Percentiles rank a stretch among this genome's conserved stretches.
phyloP scores from a whole-genome alignment of 2,329 filamentous ascomycete genomes.

The Fonsecaea pugnacius region DNA sequence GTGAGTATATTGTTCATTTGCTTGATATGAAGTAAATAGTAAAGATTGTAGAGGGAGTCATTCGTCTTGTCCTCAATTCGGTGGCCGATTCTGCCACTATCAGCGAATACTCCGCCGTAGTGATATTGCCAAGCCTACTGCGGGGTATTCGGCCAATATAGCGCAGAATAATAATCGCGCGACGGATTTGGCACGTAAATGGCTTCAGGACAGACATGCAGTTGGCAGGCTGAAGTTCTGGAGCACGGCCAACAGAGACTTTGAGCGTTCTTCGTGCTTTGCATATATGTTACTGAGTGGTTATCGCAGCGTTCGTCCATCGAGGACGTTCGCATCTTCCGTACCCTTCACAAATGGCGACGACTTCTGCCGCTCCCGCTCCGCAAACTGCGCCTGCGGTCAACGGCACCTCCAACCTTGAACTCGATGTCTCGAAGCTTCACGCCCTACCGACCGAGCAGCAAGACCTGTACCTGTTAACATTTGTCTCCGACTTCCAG shows the following conservation, averaged over 20 bases:
- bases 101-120: neutral
- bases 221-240: constrained; percentile 1
- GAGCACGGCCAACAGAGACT: neutral
- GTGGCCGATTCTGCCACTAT: no score
- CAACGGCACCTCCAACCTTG: constrained; percentile 42
- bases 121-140: neutral
- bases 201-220: constrained; percentile 15
- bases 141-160: neutral
- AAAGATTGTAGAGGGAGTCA: no score
- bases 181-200: neutral
- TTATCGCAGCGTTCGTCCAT: constrained; percentile 25
- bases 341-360: constrained; percentile 20
- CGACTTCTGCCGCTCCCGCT: constrained; percentile 19
- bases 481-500: constrained; percentile 79
- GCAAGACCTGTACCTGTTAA: constrained; percentile 91
- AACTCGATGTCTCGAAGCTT: constrained; percentile 89
- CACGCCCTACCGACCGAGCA: constrained; percentile 89
- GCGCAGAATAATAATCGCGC: constrained; percentile 1
- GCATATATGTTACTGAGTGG: constrained; percentile 22
- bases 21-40: no score
- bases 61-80: no score
- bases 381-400: constrained; percentile 20
- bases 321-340: constrained; percentile 26
- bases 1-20: no score
- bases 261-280: neutral